Conservation (phyloP, 352 stramenopile genomes). For the Pythium phragmiticola region DNA sequence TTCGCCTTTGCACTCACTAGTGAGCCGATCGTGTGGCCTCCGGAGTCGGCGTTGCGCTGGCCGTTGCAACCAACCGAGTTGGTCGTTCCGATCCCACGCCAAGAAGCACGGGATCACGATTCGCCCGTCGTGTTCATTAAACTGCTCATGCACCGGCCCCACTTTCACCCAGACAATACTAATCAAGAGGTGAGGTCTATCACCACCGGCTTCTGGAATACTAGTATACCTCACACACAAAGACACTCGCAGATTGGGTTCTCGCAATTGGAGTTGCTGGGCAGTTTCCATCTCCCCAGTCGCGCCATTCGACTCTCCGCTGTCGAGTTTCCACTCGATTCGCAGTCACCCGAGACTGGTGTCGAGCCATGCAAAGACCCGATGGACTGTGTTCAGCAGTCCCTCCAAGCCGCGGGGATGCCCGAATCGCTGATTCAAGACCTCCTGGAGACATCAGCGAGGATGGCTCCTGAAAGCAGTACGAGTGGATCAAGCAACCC, state of each 20-base stretch:
- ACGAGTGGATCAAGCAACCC: too few relatives aligned
- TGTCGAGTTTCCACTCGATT: background rate
- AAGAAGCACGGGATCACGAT: background rate
- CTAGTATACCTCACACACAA: background rate
- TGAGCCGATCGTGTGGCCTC: constrained; percentile 14
- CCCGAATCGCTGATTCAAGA: background rate
- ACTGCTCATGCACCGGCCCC: constrained; percentile 10
- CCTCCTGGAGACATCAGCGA: background rate
- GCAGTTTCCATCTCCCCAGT: constrained; percentile 13
- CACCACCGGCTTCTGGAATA: background rate
- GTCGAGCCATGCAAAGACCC: background rate
- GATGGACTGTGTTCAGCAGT: background rate
- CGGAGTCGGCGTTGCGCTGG: constrained; percentile 20
- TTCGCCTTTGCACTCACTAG: background rate
- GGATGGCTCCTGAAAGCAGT: background rate
- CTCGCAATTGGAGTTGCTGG: constrained; percentile 13
- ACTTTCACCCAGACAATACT: constrained; percentile 13
- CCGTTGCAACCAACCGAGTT: constrained; percentile 9
- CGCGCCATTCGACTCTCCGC: background rate
- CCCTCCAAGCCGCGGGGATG: background rate
- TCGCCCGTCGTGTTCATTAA: constrained; percentile 15
- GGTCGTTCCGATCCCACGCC: background rate
- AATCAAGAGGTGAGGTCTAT: constrained; percentile 10
- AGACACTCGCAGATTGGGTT: constrained; percentile 2
- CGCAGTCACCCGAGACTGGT: background rate